These are phyloP conservation scores for Carex parvula DNA, from an alignment of 176 grass and related monocot genomes.

Conservation along the genomic window DNA sequence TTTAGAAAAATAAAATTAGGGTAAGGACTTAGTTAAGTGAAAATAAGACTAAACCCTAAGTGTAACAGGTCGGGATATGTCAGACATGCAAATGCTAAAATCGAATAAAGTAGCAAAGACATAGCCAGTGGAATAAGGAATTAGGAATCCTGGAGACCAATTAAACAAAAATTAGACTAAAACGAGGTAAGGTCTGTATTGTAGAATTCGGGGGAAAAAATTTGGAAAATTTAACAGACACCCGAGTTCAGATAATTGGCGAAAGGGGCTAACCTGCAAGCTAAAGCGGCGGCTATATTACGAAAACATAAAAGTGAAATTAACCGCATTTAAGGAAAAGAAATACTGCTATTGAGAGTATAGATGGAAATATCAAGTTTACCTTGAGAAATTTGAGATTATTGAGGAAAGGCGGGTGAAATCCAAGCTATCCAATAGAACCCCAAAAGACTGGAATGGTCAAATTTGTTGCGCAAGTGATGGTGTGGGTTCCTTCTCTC, in stretches of 20 bases:
- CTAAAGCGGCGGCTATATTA: background rate
- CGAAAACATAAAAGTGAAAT: background rate
- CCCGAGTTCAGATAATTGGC: constrained; percentile 10
- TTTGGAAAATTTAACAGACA: background rate
- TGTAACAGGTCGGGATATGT: background rate
- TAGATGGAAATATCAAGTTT: background rate
- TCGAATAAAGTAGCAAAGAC: background rate
- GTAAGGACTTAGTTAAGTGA: background rate
- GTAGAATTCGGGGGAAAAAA: constrained; percentile 6
- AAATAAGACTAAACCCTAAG: background rate
- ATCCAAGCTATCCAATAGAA: background rate
- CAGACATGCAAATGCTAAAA: background rate
- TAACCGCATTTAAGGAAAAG: background rate
- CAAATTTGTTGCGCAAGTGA: background rate
- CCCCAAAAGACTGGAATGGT: background rate
- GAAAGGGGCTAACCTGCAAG: background rate
- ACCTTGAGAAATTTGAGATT: constrained; percentile 4
- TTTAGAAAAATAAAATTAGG: background rate
- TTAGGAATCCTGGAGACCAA: background rate
- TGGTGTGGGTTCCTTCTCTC: background rate
- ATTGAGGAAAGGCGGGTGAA: background rate
- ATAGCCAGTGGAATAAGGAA: background rate
- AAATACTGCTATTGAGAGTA: background rate
- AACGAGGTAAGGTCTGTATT: background rate
- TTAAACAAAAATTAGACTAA: background rate